Evolutionary conservation across 1,139 yeast genomes (phyloP), one percentile per base, ranked within the genome.

Genomic region (Yamadazyma songkhlaensis): DNA sequence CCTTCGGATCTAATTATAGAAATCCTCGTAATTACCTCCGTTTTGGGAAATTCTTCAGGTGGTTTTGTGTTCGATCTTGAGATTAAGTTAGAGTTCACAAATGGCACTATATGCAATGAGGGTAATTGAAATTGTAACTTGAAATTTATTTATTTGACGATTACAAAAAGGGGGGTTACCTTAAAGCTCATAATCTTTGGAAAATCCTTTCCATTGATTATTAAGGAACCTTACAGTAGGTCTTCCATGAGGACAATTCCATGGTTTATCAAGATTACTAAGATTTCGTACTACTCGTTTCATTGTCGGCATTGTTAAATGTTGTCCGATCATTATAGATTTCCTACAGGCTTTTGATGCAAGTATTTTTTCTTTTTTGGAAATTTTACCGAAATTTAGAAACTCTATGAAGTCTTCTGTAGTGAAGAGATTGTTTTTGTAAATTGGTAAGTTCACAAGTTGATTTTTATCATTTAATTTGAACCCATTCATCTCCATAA

Each of bases 181-280:
- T 15, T 30, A 23, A 17, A 37, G 9, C 10, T 37, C 25, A 27
- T 38, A 38, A 25, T 38, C 40, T 21, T 22, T 3, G 24, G 27
- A n/a, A 27, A 33, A 33, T 10, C 9, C 25, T 6, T 20, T 25
- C 10, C 9, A 12, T 21, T 25, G 9, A 9, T 20, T 10, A 9
- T 35, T 27, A 10, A 92, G 65, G 58, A 92, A 97, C 40, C 98
- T 71, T 84, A 92, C 79, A 2, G 99, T 92, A 1, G 98, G 99
- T 44, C 99, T 67, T 0, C 99, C 98, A 60, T 92, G 99, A 0
- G 99, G 99, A 59, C 99, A 92, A 54, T 90, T 92, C 98, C 98
- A 94, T 0, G 99, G 99, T 53, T 87, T 87, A 45, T 89, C 92
- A 27, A 94, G 64, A 0, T 59, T 63, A 14, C 94, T 79, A 40